Evolutionary conservation across 805 yeast species (phyloP).

Genomic region (Ogataea thermomethanolica): DNA sequence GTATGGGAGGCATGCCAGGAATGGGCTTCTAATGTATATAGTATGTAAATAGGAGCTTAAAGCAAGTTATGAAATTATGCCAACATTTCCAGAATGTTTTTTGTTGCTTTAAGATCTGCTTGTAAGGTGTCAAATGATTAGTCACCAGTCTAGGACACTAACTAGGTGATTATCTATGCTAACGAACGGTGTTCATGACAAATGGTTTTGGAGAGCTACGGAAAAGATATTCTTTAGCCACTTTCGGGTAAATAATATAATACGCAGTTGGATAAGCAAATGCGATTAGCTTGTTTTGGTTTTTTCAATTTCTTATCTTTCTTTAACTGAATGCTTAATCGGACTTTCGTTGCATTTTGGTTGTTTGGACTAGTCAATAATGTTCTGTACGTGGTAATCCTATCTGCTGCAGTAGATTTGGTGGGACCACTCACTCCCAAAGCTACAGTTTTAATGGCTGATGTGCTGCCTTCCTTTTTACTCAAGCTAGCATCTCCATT

Average conservation of each 20-base stretch:
- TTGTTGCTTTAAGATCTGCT: background rate
- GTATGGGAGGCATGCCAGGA: constrained; percentile 44
- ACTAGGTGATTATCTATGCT: too few relatives aligned
- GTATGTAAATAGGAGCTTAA: constrained; percentile 8
- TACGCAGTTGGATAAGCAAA: too few relatives aligned
- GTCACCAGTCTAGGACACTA: too few relatives aligned
- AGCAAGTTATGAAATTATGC: constrained; percentile 1
- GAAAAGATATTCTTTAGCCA: too few relatives aligned
- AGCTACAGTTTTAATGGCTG: constrained; percentile 79
- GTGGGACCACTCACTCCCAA: constrained; percentile 85
- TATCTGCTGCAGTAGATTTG: constrained; percentile 88
- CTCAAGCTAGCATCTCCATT: constrained; percentile 77
- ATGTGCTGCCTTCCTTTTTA: constrained; percentile 76
- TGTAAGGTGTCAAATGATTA: too few relatives aligned
- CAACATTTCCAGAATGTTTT: background rate
- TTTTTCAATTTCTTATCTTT: background rate
- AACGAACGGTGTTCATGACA: too few relatives aligned
- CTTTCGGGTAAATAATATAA: too few relatives aligned
- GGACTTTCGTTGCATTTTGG: constrained; percentile 59
- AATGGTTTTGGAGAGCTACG: too few relatives aligned
- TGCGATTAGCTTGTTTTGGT: background rate
- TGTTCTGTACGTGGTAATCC: constrained; percentile 83
- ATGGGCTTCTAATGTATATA: constrained; percentile 27
- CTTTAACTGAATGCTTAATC: constrained; percentile 5
- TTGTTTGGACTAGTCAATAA: constrained; percentile 84